Percentiles rank a stretch among this genome's conserved stretches.
These are phyloP conservation scores for Vararia minispora DNA, from an alignment of 768 basidiomycete genomes.

Conservation along the genomic window DNA sequence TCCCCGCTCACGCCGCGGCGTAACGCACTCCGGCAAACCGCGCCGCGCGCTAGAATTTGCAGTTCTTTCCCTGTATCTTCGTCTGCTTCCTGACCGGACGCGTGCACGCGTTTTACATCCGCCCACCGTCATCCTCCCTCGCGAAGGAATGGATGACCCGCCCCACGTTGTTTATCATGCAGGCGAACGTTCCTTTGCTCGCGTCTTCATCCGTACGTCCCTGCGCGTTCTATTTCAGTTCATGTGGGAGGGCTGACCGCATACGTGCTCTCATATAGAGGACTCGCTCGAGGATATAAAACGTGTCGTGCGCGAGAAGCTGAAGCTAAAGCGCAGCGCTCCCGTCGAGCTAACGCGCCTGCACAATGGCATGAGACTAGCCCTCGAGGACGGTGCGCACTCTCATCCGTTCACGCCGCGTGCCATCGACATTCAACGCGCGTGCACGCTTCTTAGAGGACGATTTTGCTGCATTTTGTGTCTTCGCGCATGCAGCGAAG, in stretches of 20 bases:
- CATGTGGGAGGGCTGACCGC: slow-evolving; percentile 8
- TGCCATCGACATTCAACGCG: slow-evolving; percentile 2
- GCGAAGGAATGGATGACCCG: slow-evolving; percentile 29
- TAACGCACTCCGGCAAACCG: too few species aligned
- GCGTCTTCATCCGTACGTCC: slow-evolving; percentile 36
- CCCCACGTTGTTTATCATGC: slow-evolving; percentile 37
- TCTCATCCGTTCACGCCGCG: too few species aligned
- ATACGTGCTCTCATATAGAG: slow-evolving; percentile 29
- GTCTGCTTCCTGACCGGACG: too few species aligned
- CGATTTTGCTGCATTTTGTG: slow-evolving; percentile 65
- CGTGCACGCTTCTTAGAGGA: slow-evolving; percentile 39
- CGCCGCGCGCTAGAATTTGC: too few species aligned
- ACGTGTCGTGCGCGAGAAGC: slow-evolving; percentile 47
- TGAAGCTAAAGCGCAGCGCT: slow-evolving; percentile 33
- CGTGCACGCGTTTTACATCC: too few species aligned
- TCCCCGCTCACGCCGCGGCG: too few species aligned
- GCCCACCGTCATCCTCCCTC: too few species aligned
- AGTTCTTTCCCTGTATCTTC: too few species aligned
- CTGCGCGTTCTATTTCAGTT: slow-evolving; percentile 2
- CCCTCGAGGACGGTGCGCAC: slow-evolving; percentile 71
- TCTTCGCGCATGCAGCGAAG: slow-evolving; percentile 27
- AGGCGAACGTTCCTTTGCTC: slow-evolving; percentile 34
- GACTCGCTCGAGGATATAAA: slow-evolving; percentile 47
- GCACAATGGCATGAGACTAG: slow-evolving; percentile 40
- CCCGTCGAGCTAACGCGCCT: slow-evolving; percentile 37